Conservation (phyloP, 2,329 filamentous ascomycete genomes). For the Lomentospora prolificans region DNA sequence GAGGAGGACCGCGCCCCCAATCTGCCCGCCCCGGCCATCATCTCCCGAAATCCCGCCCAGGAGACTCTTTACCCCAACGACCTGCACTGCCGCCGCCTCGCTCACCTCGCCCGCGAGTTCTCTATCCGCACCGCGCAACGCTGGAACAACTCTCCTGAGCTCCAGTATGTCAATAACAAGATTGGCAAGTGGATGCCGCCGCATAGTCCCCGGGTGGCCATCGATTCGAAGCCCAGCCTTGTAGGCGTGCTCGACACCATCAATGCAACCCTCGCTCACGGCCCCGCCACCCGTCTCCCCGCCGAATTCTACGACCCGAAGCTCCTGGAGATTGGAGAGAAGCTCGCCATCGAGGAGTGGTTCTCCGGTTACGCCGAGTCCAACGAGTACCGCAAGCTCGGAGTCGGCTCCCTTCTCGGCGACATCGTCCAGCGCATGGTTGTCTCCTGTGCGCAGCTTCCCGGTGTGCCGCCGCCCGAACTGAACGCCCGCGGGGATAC, state of each 20-base stretch:
- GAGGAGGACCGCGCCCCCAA: conserved; percentile 27
- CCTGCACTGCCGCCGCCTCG: conserved; percentile 61
- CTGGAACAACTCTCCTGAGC: conserved; percentile 71
- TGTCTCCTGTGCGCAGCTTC: conserved; percentile 32
- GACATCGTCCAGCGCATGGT: conserved; percentile 74
- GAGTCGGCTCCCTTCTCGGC: conserved; percentile 76
- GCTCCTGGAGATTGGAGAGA: conserved; percentile 57
- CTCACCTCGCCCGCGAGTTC: conserved; percentile 58
- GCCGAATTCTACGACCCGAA: conserved; percentile 78
- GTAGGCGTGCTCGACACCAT: conserved; percentile 91
- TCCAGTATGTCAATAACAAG: conserved; percentile 69
- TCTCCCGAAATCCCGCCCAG: conserved; percentile 54
- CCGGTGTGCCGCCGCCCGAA: conserved; percentile 41
- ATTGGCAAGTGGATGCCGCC: conserved; percentile 82
- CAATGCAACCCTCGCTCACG: conserved; percentile 81
- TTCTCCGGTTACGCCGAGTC: conserved; percentile 78
- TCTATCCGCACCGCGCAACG: conserved; percentile 59
- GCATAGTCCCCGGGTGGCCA: conserved; percentile 58
- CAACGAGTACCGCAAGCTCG: conserved; percentile 76
- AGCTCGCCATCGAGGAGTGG: conserved; percentile 85
- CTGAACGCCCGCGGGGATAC: neutral
- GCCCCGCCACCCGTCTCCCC: conserved; percentile 67
- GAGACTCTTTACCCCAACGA: conserved; percentile 79
- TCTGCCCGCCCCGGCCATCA: conserved; percentile 54
- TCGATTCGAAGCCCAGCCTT: conserved; percentile 75